Base-by-base conservation (phyloP, 2,329 filamentous ascomycete genomes). In the Fonsecaea monophora region DNA sequence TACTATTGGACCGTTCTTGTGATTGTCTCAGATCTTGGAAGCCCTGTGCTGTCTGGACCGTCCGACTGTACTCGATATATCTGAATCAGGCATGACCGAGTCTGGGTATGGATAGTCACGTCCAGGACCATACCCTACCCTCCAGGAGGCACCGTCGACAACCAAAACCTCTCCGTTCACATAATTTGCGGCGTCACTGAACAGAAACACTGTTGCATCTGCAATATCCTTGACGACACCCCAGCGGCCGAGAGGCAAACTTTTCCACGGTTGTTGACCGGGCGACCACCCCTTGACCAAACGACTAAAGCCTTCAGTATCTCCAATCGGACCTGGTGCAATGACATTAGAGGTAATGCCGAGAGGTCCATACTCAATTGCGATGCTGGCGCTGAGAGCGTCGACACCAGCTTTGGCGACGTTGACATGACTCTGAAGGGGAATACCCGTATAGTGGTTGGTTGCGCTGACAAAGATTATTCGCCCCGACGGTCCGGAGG, bases 391-490 rank as follows among this genome's bases (percentile, higher is more conserved):
- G 66, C 91, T 89, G 75, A 99, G 86, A 1, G 92, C 89, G 79
- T 99, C 94, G 12, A 99, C 88, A 15, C 90, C 92, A 0, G 94
- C 91, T 81, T 99, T 99, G 65, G 95, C 94, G 1, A 93, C 93
- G 2, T 89, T 85, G n/a, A 94, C 94, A 79, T 98, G 94, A 1
- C 91, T 87, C 78, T 98, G 95, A 71, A 97, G 83, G 0, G 93
- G 90, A 78, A 90, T 87, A 42, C 92, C 93, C 0, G 90, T 90
- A 81, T 94, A 97, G 81, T 98, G 94, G 74, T 98, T 90, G 1
- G 92, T 94, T 3, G 94, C 94, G 53, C 91, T 94, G 68, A 98
- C 86, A 78, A 94, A 96, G 74, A 97, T 87, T 75, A 98, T 92
- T 65, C 94, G 89, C 8, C 94, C 93, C 55, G 91, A 91, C 0